phyloP scores from a whole-genome alignment of 768 basidiomycete genomes.

The Macrolepiota albuminosa region DNA sequence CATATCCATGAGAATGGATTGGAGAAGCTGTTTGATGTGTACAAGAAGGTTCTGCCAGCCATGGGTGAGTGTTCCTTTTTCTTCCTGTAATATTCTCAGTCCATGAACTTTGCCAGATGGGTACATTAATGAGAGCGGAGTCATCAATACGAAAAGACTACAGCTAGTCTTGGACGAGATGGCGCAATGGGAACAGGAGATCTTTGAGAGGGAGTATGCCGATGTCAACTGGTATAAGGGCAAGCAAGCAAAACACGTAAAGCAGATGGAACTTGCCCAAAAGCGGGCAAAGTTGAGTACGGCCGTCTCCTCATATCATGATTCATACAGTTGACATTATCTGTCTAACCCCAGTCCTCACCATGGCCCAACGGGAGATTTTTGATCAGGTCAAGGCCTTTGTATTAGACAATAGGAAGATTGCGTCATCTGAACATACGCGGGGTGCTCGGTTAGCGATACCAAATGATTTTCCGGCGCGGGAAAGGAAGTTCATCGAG shows the following conservation, averaged over 20 bases:
- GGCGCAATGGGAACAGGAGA: constrained; percentile 80
- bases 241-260: constrained; percentile 74
- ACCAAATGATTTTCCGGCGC: constrained; percentile 74
- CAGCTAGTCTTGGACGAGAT: constrained; percentile 89
- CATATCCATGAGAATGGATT: constrained; percentile 98
- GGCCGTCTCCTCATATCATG: constrained; percentile 17
- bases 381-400: constrained; percentile 78
- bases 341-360: constrained; percentile 50
- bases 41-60: constrained; percentile 86
- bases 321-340: background rate
- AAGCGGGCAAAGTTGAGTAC: constrained; percentile 62
- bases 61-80: constrained; percentile 39
- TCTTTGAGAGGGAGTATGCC: constrained; percentile 88
- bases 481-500: constrained; percentile 76
- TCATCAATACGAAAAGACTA: constrained; percentile 72
- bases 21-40: constrained; percentile 90
- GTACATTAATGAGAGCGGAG: constrained; percentile 88
- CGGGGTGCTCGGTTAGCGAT: constrained; percentile 50
- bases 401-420: constrained; percentile 43
- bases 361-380: constrained; percentile 67
- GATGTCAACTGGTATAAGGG: constrained; percentile 94
- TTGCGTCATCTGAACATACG: constrained; percentile 26
- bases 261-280: constrained; percentile 57
- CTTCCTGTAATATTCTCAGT: background rate
- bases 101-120: constrained; percentile 51